phyloP scores from a whole-genome alignment of 2,329 filamentous ascomycete genomes.

The Ascochyta viciae-villosae region DNA sequence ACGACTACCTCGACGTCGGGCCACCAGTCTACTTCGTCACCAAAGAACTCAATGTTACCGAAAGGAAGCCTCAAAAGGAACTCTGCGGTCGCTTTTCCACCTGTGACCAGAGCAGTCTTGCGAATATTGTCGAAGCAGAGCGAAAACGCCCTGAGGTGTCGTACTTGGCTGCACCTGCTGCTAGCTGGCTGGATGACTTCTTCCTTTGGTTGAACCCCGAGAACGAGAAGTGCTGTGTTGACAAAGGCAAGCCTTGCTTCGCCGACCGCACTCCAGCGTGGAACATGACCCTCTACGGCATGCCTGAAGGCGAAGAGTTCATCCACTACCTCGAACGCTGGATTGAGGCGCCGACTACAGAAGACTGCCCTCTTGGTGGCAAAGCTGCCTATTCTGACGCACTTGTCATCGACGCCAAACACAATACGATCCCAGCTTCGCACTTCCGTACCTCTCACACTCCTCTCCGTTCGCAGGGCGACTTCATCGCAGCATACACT shows the following conservation, averaged over 20 bases:
- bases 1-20: slow-evolving; percentile 87
- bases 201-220: slow-evolving; percentile 92
- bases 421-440: slow-evolving; percentile 74
- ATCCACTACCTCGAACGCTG: slow-evolving; percentile 84
- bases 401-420: slow-evolving; percentile 75
- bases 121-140: slow-evolving; percentile 92
- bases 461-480: slow-evolving; percentile 83
- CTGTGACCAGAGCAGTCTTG: slow-evolving; percentile 81
- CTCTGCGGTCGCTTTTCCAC: slow-evolving; percentile 91
- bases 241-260: slow-evolving; percentile 74
- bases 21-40: slow-evolving; percentile 98
- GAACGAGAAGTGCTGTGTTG: slow-evolving; percentile 71
- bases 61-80: slow-evolving; percentile 78
- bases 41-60: slow-evolving; percentile 77
- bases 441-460: slow-evolving; percentile 93
- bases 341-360: slow-evolving; percentile 78
- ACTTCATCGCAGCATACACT: slow-evolving; percentile 91
- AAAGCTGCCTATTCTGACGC: slow-evolving; percentile 86
- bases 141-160: slow-evolving; percentile 87
- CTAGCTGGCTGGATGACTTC: slow-evolving; percentile 97
- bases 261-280: slow-evolving; percentile 77
- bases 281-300: slow-evolving; percentile 88
- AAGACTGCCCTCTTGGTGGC: slow-evolving; percentile 86
- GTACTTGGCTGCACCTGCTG: slow-evolving; percentile 85
- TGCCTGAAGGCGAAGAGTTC: slow-evolving; percentile 95